Percentiles rank a stretch among this genome's conserved stretches.
Evolutionary conservation across 2,329 filamentous ascomycete genomes (phyloP).

Genomic region (Alternaria longipes): DNA sequence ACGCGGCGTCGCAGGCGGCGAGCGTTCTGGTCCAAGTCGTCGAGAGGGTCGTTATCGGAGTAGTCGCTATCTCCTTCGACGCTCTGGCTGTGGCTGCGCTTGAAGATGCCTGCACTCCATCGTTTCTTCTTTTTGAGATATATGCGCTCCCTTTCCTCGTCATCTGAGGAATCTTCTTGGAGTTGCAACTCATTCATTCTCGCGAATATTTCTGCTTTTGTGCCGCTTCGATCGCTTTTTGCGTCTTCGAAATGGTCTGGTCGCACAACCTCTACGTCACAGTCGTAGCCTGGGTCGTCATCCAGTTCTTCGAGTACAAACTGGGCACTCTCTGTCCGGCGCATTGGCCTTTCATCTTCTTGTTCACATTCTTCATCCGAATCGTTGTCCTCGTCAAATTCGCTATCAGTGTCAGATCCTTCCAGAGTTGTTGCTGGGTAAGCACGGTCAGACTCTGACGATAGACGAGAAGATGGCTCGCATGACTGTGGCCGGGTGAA

Average conservation of each 20-base stretch:
- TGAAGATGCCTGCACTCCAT: slow-evolving; percentile 55
- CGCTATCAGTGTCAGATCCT: slow-evolving; percentile 40
- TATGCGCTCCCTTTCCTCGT: slow-evolving; percentile 39
- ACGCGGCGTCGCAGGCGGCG: slow-evolving; percentile 56
- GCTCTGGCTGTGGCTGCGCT: slow-evolving; percentile 58
- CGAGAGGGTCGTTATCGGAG: slow-evolving; percentile 53
- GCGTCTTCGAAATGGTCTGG: slow-evolving; percentile 58
- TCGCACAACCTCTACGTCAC: slow-evolving; percentile 55
- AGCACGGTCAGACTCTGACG: slow-evolving; percentile 48
- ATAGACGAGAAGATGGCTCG: slow-evolving; percentile 50
- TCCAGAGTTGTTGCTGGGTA: slow-evolving; percentile 43
- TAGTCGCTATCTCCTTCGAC: slow-evolving; percentile 56
- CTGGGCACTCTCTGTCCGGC: slow-evolving; percentile 40
- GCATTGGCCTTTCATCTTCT: slow-evolving; percentile 36
- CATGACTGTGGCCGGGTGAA: slow-evolving; percentile 49
- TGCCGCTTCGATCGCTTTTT: slow-evolving; percentile 44
- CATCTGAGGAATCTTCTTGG: slow-evolving; percentile 43
- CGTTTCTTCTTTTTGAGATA: slow-evolving; percentile 52
- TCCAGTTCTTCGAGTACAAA: slow-evolving; percentile 57
- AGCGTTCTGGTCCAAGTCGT: slow-evolving; percentile 50
- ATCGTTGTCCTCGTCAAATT: slow-evolving; percentile 29
- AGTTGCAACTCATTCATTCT: slow-evolving; percentile 49
- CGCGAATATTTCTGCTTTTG: slow-evolving; percentile 44
- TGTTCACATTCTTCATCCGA: slow-evolving; percentile 42
- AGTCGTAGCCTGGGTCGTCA: slow-evolving; percentile 50